Evolutionary conservation across 2,329 filamentous ascomycete species (phyloP).

Genomic region (Allantophomopsis lycopodina): DNA sequence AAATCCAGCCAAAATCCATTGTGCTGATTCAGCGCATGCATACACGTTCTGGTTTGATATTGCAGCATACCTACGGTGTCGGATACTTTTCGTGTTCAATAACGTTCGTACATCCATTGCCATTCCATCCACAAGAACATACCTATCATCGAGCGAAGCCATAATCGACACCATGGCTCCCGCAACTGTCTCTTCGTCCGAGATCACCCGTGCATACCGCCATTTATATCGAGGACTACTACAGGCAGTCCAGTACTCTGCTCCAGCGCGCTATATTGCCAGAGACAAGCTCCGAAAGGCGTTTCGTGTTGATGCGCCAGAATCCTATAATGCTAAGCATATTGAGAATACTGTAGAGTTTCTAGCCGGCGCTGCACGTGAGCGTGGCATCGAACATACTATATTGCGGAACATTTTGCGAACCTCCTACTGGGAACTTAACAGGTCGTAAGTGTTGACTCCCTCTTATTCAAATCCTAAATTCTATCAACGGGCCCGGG

Average conservation of each 20-base stretch:
- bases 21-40: too few species aligned
- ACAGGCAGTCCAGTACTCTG: conserved; percentile 57
- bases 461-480: neutral
- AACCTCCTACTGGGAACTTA: conserved; percentile 18
- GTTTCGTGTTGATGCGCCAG: conserved; percentile 32
- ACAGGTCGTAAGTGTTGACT: neutral
- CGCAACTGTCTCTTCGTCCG: conserved; percentile 1
- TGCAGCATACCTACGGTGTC: too few species aligned
- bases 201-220: conserved; percentile 51
- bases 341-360: conserved; percentile 59
- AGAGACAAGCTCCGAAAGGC: conserved; percentile 44
- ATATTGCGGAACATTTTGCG: conserved; percentile 56
- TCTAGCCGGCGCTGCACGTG: conserved; percentile 46
- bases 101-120: too few species aligned
- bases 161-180: neutral
- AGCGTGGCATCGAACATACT: conserved; percentile 55
- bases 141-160: too few species aligned
- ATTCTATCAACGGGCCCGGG: conserved; percentile 1
- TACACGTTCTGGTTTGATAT: too few species aligned
- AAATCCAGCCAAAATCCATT: too few species aligned
- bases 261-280: conserved; percentile 47
- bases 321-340: conserved; percentile 26
- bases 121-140: too few species aligned
- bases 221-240: conserved; percentile 51
- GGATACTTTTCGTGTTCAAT: too few species aligned